A percentile compares a stretch with the other conserved stretches of the same genome.
Conservation (phyloP, 352 stramenopile species). For the Phytophthora crassamura region DNA sequence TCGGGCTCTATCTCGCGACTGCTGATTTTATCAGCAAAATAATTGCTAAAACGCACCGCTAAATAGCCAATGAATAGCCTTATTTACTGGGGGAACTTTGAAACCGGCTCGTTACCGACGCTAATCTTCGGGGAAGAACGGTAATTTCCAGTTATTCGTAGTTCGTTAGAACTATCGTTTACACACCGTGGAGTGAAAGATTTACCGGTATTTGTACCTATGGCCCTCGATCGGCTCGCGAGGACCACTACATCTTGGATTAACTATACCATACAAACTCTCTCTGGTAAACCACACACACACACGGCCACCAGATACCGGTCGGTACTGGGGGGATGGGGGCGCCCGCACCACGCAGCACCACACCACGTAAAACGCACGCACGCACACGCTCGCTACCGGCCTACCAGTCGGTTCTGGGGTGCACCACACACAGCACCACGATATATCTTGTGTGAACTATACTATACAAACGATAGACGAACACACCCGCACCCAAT, state of each 20-base stretch:
- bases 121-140: too few relatives aligned
- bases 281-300: slow-evolving; percentile 2
- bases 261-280: slow-evolving; percentile 7
- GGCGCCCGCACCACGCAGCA: not conserved
- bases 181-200: not conserved
- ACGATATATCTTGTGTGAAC: not conserved
- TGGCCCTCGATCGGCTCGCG: not conserved
- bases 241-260: not conserved
- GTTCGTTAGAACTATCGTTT: slow-evolving; percentile 7
- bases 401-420: too few relatives aligned
- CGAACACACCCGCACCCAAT: too few relatives aligned
- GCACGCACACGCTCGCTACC: too few relatives aligned
- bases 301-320: not conserved
- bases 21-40: too few relatives aligned
- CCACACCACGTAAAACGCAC: not conserved
- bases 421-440: too few relatives aligned
- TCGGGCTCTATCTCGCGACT: too few relatives aligned
- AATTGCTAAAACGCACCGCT: too few relatives aligned
- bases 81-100: too few relatives aligned
- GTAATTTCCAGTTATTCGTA: too few relatives aligned
- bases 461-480: not conserved
- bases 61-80: too few relatives aligned
- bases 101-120: too few relatives aligned
- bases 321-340: slow-evolving; percentile 1
- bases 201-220: slow-evolving; percentile 1